Evolutionary conservation across 371 early-diverging fungal genomes (phyloP), one percentile per base, ranked within the genome.

Genomic region (Smittium culicis): DNA sequence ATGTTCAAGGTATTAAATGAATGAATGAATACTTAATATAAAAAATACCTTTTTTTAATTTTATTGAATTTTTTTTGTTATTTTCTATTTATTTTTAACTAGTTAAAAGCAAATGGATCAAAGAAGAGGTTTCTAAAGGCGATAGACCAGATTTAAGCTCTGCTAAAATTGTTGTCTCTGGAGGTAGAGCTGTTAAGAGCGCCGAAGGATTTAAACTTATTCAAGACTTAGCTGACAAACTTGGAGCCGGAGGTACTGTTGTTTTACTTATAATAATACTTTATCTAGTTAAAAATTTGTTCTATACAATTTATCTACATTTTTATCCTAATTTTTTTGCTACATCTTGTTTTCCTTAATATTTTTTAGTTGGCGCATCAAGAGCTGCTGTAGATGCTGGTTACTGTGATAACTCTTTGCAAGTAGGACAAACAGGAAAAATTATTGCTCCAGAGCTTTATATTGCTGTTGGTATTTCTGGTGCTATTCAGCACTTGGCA

Each of bases 381-480:
- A 91, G 98, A 72, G 98, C 96, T 68, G 98, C 98, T 62, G 96
- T 96, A 30, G 98, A 98, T 83, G 92, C 95, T 66, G 96, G 96
- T 45, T 98, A 86, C 79, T 95, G 91, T 67, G 88, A 88, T 78
- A 96, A 98, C 81, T 91, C 92, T 32, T 79, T 96, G 58, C 96
- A 98, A 82, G 91, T 98, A 61, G 98, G 98, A 24, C 98, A 98
- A 79, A 98, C 98, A 17, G 98, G 98, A 69, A 96, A 96, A 81
- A 92, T 96, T 67, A 88, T 98, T 69, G 98, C 98, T 25, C 98
- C 98, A 58, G 85, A 93, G 73, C 85, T 95, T 25, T 97, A 97
- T 81, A 77, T 97, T 73, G 98, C 93, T 70, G 90, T 94, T 70
- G 86, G 90, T 72, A 94, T 98, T 67, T 93, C 93, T 25, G 98